These are phyloP conservation scores for Gonapodya prolifera DNA, from an alignment of 192 early-diverging fungal genomes.

Conservation along the genomic window DNA sequence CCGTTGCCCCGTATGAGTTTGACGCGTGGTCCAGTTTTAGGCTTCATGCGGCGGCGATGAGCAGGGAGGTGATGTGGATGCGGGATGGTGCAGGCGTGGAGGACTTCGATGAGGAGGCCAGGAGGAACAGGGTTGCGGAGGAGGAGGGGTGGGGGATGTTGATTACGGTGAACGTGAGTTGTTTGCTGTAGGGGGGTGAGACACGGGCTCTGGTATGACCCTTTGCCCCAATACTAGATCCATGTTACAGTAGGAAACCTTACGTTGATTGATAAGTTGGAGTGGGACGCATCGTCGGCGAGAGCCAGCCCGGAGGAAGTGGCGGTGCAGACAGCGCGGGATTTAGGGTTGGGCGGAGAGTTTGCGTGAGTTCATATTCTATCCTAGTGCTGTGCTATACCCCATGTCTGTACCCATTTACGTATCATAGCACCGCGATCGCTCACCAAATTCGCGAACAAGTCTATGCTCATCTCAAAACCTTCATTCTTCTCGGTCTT, in stretches of 20 bases:
- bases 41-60: neutral
- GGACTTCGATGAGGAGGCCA: neutral
- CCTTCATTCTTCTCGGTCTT: neutral
- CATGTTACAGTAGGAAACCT: neutral
- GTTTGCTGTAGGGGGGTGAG: no score
- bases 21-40: neutral
- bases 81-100: neutral
- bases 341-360: neutral
- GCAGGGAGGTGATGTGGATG: neutral
- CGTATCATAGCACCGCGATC: neutral
- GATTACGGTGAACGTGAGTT: neutral
- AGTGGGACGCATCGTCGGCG: neutral
- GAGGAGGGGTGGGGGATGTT: neutral
- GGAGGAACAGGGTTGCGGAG: neutral
- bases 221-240: neutral
- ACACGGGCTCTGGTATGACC: neutral
- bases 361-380: neutral
- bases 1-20: no score
- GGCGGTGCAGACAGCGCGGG: neutral
- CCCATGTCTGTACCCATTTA: no score
- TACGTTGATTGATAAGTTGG: neutral
- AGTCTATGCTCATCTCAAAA: neutral
- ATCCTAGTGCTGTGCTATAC: no score
- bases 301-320: neutral
- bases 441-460: neutral